phyloP scores from a whole-genome alignment of 179 eudicot species.

The Camellia oleifera region DNA sequence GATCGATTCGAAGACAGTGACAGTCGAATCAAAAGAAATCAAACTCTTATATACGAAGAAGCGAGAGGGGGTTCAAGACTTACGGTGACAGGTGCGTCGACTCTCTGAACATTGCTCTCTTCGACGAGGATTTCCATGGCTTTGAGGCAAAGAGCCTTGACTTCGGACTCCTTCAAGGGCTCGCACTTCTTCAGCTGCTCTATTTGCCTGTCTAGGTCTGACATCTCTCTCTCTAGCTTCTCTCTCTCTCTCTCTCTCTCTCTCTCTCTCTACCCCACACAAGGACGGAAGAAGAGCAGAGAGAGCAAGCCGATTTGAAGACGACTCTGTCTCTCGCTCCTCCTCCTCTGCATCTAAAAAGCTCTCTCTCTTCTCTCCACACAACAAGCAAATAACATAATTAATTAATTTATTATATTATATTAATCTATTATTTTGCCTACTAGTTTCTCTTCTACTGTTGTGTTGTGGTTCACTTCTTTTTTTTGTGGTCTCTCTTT shows the following conservation, averaged over 20 bases:
- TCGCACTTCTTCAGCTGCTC: slow-evolving; percentile 90
- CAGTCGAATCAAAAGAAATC: not conserved
- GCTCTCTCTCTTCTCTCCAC: not conserved
- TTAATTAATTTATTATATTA: not conserved
- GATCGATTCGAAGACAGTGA: slow-evolving; percentile 4
- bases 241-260: slow-evolving; percentile 12
- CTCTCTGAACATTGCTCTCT: slow-evolving; percentile 91
- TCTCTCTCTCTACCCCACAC: not conserved
- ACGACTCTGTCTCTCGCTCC: not conserved
- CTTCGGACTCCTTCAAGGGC: slow-evolving; percentile 77
- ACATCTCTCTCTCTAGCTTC: slow-evolving; percentile 33
- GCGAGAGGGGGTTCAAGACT: not conserved
- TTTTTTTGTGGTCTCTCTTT: not conserved
- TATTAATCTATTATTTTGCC: too few relatives aligned
- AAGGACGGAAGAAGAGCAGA: not conserved
- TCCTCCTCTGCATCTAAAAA: slow-evolving; percentile 12
- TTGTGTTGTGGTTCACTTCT: not conserved
- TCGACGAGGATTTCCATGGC: slow-evolving; percentile 93
- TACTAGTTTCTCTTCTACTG: not conserved
- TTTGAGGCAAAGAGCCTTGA: slow-evolving; percentile 80
- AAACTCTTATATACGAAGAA: not conserved
- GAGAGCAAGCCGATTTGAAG: slow-evolving; percentile 6
- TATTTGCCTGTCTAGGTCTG: slow-evolving; percentile 89
- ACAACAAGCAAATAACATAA: not conserved
- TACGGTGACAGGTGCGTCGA: slow-evolving; percentile 92